Evolutionary conservation across 2,329 filamentous ascomycete species (phyloP).

Genomic region (Fusarium verrucosum): DNA sequence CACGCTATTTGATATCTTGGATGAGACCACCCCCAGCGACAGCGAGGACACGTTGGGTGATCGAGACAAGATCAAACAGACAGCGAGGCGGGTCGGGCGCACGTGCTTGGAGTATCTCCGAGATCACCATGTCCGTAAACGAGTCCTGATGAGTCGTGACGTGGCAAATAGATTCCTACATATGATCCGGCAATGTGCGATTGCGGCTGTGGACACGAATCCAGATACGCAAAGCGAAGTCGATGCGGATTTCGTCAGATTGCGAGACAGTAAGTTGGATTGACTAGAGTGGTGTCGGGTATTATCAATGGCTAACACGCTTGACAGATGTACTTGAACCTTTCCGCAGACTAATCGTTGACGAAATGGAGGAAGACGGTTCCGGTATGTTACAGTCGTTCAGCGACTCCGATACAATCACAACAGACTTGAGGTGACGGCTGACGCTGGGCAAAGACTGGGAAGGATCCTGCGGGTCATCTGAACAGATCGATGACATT

Average conservation of each 20-base stretch:
- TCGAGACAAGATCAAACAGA: constrained; percentile 35
- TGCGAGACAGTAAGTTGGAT: constrained; percentile 43
- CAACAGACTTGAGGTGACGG: constrained; percentile 40
- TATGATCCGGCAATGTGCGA: constrained; percentile 54
- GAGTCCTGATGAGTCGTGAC: constrained; percentile 54
- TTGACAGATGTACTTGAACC: constrained; percentile 53
- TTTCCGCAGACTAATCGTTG: constrained; percentile 65
- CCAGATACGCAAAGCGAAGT: constrained; percentile 47
- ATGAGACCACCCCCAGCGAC: constrained; percentile 32
- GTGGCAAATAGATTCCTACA: constrained; percentile 55
- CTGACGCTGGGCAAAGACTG: constrained; percentile 56
- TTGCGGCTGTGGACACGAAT: constrained; percentile 51
- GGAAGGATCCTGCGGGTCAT: constrained; percentile 64
- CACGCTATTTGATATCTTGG: constrained; percentile 52
- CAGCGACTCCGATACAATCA: constrained; percentile 42
- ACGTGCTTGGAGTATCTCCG: constrained; percentile 58
- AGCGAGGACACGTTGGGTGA: constrained; percentile 46
- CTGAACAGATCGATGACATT: constrained; percentile 63
- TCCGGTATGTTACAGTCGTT: constrained; percentile 61
- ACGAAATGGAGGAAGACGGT: constrained; percentile 67
- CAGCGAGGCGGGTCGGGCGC: constrained; percentile 54
- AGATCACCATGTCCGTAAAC: constrained; percentile 56
- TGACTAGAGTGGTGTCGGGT: not conserved
- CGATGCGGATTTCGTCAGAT: constrained; percentile 43
- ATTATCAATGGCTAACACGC: constrained; percentile 27